Evolutionary conservation across 2,329 filamentous ascomycete genomes (phyloP), one percentile per base, ranked within the genome.

Genomic region (Alternaria viburni): DNA sequence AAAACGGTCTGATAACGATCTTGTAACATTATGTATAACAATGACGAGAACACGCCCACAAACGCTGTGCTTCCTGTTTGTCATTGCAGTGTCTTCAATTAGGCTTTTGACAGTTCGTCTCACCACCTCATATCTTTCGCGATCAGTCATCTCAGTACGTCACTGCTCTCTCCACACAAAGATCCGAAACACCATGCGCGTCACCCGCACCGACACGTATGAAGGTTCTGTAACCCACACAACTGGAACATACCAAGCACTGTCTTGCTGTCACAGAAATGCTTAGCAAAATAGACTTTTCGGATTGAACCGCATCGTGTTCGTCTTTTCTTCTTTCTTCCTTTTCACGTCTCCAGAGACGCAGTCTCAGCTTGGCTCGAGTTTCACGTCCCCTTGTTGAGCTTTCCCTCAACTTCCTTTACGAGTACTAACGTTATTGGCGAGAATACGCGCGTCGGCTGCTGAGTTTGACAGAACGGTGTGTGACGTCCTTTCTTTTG

Each of bases 1-100:
- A 28, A 44, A 26, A 25, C 23, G 58, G 52, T 50, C 43, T 7
- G 23, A 57, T 26, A 25, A 21, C 30, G 4, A 50, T 46, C 28
- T 49, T 57, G 58, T 47, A 61, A 36, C 15, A 50, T 26, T 17
- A 61, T 61, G 58, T 57, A 61, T 32, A 52, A 52, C 49, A 52
- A 52, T 12, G 32, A 36, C 13, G 30, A 36, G 36, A 41, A 41
- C 36, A 41, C 36, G 36, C 2, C 8, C 1, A 41, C 36, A 41
- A 0, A 17, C 36, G 0, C 36, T 41, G 36, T 41, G 9, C 13
- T 17, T 52, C 5, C 32, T 23, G 15, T 51, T 45, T 21, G 17
- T 15, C 49, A 36, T 32, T n/a, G 49, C 15, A 52, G 49, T 32
- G 36, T 5, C 9, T 11, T 41, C 49, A 41, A 41, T 32, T 52